These are phyloP conservation scores for Candida sakaeoensis DNA, from an alignment of 805 yeast species.

Conservation along the genomic window DNA sequence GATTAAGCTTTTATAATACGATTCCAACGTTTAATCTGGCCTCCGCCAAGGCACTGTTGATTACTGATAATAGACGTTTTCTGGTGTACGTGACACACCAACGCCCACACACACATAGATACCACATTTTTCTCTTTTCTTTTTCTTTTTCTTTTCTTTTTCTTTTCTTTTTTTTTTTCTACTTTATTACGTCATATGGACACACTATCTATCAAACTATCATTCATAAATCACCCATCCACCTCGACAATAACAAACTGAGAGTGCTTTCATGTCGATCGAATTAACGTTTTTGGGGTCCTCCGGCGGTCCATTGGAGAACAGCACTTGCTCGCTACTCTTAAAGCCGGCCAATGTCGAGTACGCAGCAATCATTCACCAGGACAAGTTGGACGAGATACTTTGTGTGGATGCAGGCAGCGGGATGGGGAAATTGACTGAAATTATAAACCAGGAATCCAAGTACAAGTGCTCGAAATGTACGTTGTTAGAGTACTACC, in stretches of 20 bases:
- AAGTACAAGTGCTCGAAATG: slow-evolving; percentile 6
- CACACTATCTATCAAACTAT: neutral
- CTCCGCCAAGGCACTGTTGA: too few species aligned
- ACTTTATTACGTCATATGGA: too few species aligned
- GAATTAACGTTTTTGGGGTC: slow-evolving; percentile 71
- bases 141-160: too few species aligned
- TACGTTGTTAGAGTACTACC: slow-evolving; percentile 22
- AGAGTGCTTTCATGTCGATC: slow-evolving; percentile 25
- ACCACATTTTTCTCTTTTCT: too few species aligned
- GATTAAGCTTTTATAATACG: too few species aligned
- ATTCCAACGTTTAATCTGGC: too few species aligned
- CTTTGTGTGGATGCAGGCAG: slow-evolving; percentile 79
- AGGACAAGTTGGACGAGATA: slow-evolving; percentile 31
- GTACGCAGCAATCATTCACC: slow-evolving; percentile 30
- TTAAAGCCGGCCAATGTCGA: slow-evolving; percentile 50
- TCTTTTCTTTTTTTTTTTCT: too few species aligned
- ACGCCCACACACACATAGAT: too few species aligned
- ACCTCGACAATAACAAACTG: neutral
- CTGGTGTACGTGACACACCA: too few species aligned
- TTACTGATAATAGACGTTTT: too few species aligned
- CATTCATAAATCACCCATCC: neutral
- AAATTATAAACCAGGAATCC: slow-evolving; percentile 28
- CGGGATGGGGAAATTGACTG: slow-evolving; percentile 56
- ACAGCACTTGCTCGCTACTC: slow-evolving; percentile 63
- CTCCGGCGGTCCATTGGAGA: slow-evolving; percentile 82